Percentiles rank a stretch among this genome's conserved stretches.
Conservation (phyloP, 352 stramenopile genomes). For the Plasmopara halstedii region DNA sequence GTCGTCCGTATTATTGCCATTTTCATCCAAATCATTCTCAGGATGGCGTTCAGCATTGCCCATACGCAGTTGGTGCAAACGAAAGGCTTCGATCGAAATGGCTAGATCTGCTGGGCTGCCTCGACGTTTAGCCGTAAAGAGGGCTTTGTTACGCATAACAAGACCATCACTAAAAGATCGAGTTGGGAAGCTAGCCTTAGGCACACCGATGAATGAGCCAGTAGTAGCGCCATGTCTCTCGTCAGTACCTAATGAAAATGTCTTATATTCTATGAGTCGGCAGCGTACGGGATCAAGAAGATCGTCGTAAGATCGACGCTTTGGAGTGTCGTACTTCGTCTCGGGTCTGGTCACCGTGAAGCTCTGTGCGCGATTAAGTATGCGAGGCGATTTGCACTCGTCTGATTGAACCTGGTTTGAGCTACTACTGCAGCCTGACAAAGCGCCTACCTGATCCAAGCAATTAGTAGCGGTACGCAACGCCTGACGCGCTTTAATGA, state of each 20-base stretch:
- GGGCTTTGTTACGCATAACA: conserved; percentile 53
- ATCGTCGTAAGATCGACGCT: conserved; percentile 69
- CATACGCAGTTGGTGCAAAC: conserved; percentile 55
- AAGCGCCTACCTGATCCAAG: conserved; percentile 11
- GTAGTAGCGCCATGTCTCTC: conserved; percentile 12
- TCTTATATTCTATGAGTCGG: conserved; percentile 79
- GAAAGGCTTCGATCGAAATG: conserved; percentile 73
- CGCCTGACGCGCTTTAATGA: conserved; percentile 56
- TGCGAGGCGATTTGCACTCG: not conserved
- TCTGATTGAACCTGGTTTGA: conserved; percentile 21
- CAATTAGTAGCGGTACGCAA: conserved; percentile 27
- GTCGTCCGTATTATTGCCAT: conserved; percentile 18
- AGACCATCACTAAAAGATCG: conserved; percentile 75
- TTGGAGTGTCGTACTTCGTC: conserved; percentile 3
- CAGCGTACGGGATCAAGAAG: conserved; percentile 65
- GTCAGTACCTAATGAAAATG: conserved; percentile 38
- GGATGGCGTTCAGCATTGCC: conserved; percentile 32
- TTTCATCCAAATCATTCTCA: conserved; percentile 41
- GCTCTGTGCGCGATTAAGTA: conserved; percentile 32
- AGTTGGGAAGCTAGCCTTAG: conserved; percentile 53
- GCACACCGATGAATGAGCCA: conserved; percentile 24
- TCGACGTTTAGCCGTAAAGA: conserved; percentile 57
- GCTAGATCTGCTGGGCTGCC: conserved; percentile 62
- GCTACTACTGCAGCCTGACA: conserved; percentile 2
- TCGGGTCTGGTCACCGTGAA: conserved; percentile 27